These are phyloP conservation scores for Polygonum aviculare DNA, from an alignment of 148 eudicot species.

Conservation along the genomic window DNA sequence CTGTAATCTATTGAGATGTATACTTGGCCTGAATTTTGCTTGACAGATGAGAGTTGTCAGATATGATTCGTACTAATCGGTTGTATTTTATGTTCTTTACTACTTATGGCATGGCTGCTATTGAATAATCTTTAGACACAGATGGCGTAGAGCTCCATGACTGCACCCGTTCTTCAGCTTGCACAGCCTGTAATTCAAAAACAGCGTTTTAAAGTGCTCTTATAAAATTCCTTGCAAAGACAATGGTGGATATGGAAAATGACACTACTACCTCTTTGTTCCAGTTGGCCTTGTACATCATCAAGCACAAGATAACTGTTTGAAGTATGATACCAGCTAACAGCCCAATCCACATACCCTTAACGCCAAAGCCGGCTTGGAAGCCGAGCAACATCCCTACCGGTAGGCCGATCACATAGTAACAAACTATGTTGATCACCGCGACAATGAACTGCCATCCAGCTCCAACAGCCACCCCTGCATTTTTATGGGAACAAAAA, in stretches of 20 bases:
- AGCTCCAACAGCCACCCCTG: conserved; percentile 66
- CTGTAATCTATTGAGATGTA: neutral
- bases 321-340: conserved; percentile 40
- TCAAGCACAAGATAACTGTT: conserved; percentile 24
- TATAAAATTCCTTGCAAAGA: neutral
- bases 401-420: conserved; percentile 45
- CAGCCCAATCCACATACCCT: conserved; percentile 52
- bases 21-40: neutral
- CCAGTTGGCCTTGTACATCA: conserved; percentile 33
- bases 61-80: neutral
- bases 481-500: neutral
- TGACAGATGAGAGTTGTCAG: neutral
- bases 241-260: neutral
- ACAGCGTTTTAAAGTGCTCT: neutral
- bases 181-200: conserved; percentile 10
- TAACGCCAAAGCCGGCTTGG: conserved; percentile 22
- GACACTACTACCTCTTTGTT: conserved; percentile 35
- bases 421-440: conserved; percentile 27
- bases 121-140: neutral
- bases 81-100: neutral
- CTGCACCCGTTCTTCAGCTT: conserved; percentile 16
- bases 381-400: conserved; percentile 42
- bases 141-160: conserved; percentile 8
- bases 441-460: conserved; percentile 50
- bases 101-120: neutral